phyloP scores from a whole-genome alignment of 2,329 filamentous ascomycete genomes.

The Paracamarosporium sp. region DNA sequence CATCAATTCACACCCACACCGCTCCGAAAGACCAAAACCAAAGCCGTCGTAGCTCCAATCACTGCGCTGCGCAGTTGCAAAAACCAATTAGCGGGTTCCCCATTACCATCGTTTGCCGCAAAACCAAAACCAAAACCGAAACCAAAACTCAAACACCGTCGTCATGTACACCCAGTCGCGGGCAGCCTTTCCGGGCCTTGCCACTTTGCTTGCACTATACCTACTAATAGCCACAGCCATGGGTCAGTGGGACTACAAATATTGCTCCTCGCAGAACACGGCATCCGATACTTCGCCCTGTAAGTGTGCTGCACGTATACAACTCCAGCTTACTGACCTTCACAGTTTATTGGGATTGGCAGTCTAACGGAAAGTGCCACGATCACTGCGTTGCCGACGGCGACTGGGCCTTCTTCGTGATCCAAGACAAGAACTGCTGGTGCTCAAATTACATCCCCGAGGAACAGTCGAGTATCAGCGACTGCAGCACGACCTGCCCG shows the following conservation, averaged over 20 bases:
- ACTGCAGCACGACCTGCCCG: constrained; percentile 68
- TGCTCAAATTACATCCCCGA: constrained; percentile 73
- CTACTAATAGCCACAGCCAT: constrained; percentile 20
- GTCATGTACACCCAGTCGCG: constrained; percentile 22
- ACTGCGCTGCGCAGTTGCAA: constrained; percentile 1
- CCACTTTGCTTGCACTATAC: constrained; percentile 24
- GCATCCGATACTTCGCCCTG: constrained; percentile 40
- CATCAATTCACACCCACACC: neutral
- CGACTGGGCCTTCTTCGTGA: constrained; percentile 70
- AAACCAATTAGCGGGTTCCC: constrained; percentile 15
- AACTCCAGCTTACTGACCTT: constrained; percentile 9
- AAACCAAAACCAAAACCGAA: constrained; percentile 2
- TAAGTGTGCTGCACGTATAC: constrained; percentile 28
- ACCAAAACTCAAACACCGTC: constrained; percentile 7
- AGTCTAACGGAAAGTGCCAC: constrained; percentile 74
- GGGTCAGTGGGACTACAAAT: constrained; percentile 36
- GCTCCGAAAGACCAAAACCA: neutral
- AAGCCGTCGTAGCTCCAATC: constrained; percentile 3
- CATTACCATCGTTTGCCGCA: neutral
- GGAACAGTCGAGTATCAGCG: constrained; percentile 43
- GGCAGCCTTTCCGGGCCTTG: constrained; percentile 20
- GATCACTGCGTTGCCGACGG: constrained; percentile 60
- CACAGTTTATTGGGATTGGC: constrained; percentile 46
- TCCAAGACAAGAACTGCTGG: constrained; percentile 73
- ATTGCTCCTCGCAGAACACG: constrained; percentile 56